These are phyloP conservation scores for Hydnomerulius pinastri DNA, from an alignment of 768 basidiomycete species.

Conservation along the genomic window DNA sequence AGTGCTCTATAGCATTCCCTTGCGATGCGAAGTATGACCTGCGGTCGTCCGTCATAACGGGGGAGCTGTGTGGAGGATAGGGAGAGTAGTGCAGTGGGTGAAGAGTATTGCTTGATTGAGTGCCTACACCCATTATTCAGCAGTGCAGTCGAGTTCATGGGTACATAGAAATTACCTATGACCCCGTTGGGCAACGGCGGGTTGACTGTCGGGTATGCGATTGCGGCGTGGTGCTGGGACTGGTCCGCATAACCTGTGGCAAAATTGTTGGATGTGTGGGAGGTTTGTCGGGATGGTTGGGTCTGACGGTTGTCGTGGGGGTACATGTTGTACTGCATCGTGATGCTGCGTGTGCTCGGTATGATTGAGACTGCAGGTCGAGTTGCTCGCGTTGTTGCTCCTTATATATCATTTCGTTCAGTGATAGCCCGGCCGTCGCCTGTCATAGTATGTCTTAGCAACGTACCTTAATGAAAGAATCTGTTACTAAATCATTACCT, in stretches of 20 bases:
- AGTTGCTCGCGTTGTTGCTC: conserved; percentile 11
- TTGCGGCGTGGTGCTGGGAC: conserved; percentile 22
- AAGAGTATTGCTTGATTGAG: conserved; percentile 13
- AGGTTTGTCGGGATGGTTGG: conserved; percentile 14
- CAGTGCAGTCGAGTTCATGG: not conserved
- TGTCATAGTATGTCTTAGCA: conserved; percentile 37
- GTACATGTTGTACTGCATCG: conserved; percentile 34
- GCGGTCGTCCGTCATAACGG: conserved; percentile 18
- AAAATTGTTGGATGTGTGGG: conserved; percentile 23
- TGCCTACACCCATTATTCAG: conserved; percentile 24
- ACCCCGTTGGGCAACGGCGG: conserved; percentile 19
- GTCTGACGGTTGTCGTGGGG: conserved; percentile 19
- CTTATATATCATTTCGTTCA: conserved; percentile 36
- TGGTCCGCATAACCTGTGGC: conserved; percentile 24
- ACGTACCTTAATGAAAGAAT: conserved; percentile 39
- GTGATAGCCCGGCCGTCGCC: conserved; percentile 37
- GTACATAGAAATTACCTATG: conserved; percentile 19
- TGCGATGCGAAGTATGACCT: conserved; percentile 29
- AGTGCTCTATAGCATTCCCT: conserved; percentile 19
- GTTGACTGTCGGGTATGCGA: conserved; percentile 29
- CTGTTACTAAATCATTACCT: conserved; percentile 41
- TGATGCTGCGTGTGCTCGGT: not conserved
- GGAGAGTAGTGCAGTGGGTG: conserved; percentile 21
- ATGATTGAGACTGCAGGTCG: conserved; percentile 9
- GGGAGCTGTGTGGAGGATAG: conserved; percentile 19